A percentile compares a stretch with the other conserved stretches of the same genome.
Conservation (phyloP, 768 basidiomycete species). For the Tylopilus plumbeoviolaceoides region DNA sequence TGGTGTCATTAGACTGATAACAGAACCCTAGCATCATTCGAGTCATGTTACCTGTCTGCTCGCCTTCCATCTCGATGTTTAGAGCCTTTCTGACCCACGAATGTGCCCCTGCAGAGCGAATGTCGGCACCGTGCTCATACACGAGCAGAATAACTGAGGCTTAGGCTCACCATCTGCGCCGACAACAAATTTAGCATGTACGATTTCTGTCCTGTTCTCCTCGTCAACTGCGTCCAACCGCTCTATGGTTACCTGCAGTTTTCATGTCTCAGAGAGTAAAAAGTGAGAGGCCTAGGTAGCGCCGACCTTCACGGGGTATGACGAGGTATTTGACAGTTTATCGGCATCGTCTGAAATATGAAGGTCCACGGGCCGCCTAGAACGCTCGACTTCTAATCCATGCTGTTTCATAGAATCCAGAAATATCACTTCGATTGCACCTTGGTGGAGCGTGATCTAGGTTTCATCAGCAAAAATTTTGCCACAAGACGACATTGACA, state of each 20-base stretch:
- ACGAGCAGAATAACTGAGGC: too few species aligned
- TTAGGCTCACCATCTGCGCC: constrained; percentile 31
- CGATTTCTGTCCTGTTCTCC: constrained; percentile 29
- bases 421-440: constrained; percentile 40
- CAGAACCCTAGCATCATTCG: neutral
- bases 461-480: neutral
- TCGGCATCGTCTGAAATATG: constrained; percentile 34
- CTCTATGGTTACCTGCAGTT: constrained; percentile 21
- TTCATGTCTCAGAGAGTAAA: neutral
- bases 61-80: constrained; percentile 45
- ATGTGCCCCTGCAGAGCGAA: constrained; percentile 33
- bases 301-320: constrained; percentile 31
- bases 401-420: constrained; percentile 35
- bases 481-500: neutral
- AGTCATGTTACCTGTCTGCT: constrained; percentile 37
- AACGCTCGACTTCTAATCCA: constrained; percentile 35
- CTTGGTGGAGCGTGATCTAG: constrained; percentile 38
- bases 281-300: neutral
- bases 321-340: constrained; percentile 30
- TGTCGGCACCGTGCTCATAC: neutral
- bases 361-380: constrained; percentile 29
- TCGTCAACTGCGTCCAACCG: constrained; percentile 23
- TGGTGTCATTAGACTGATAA: neutral
- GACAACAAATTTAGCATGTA: constrained; percentile 34
- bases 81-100: constrained; percentile 45